Conservation (phyloP, 2,329 filamentous ascomycete genomes). For the Macrophomina tecta region DNA sequence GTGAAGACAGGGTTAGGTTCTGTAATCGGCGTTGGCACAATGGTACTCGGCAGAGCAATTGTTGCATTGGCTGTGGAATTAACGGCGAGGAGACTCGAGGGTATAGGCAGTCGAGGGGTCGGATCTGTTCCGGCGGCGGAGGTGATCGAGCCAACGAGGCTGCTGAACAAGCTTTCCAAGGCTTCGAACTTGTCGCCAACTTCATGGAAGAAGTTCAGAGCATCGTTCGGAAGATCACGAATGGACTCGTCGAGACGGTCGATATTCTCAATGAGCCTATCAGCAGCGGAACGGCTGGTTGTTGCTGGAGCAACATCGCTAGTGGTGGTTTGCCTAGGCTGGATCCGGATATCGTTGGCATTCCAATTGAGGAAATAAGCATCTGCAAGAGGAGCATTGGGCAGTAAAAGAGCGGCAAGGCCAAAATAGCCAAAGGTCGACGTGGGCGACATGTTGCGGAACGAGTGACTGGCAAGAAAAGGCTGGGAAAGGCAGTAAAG, state of each 20-base stretch:
- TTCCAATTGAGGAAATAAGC: conserved; percentile 23
- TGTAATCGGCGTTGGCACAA: conserved; percentile 6
- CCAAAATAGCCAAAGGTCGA: conserved; percentile 5
- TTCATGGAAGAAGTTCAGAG: conserved; percentile 23
- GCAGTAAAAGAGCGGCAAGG: conserved; percentile 23
- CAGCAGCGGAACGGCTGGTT: conserved; percentile 9
- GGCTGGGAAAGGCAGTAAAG: background rate
- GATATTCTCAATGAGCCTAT: conserved; percentile 23
- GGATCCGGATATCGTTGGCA: conserved; percentile 1
- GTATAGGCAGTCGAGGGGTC: background rate
- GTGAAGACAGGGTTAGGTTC: conserved; percentile 8
- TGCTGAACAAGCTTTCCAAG: conserved; percentile 22
- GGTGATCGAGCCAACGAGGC: conserved; percentile 5
- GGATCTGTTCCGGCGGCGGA: background rate
- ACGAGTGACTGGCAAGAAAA: background rate
- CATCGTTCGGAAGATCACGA: conserved; percentile 17
- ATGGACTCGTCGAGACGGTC: conserved; percentile 22
- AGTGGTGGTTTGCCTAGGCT: conserved; percentile 22
- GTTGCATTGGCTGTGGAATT: conserved; percentile 6
- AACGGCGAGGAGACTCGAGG: background rate
- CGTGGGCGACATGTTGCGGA: conserved; percentile 12
- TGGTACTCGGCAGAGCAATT: background rate
- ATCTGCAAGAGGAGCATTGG: conserved; percentile 7
- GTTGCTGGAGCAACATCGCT: conserved; percentile 21
- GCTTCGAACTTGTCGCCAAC: conserved; percentile 14